These are phyloP conservation scores for Chlamydomonas sp. DNA, from an alignment of 139 green algal species.

Conservation along the genomic window DNA sequence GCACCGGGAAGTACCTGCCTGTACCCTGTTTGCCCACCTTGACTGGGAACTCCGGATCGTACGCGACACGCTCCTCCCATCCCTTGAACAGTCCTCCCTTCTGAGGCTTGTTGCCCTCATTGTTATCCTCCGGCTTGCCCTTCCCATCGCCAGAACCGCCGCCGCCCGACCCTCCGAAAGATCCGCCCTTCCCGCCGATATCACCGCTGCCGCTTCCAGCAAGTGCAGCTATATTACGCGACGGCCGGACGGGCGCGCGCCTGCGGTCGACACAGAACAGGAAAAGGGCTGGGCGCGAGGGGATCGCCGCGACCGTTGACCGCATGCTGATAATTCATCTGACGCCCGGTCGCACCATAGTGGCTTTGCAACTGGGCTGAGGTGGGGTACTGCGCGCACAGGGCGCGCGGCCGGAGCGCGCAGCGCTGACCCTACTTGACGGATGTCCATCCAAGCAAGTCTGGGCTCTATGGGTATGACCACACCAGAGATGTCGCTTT, in stretches of 20 bases:
- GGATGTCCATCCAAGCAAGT: no score
- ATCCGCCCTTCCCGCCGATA: slow-evolving; percentile 9
- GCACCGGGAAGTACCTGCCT: no score
- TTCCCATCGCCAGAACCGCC: slow-evolving; percentile 30
- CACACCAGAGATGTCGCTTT: no score
- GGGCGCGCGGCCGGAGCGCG: no score
- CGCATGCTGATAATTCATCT: no score
- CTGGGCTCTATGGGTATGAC: no score
- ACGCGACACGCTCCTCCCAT: slow-evolving; percentile 89
- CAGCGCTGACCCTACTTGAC: no score
- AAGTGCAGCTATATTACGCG: not conserved
- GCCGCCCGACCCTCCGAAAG: slow-evolving; percentile 15
- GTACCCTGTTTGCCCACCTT: slow-evolving; percentile 75
- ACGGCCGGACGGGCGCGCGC: not conserved
- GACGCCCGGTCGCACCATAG: no score
- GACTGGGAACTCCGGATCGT: slow-evolving; percentile 90
- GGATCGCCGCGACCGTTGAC: no score
- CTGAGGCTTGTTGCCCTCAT: slow-evolving; percentile 34
- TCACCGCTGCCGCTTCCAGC: slow-evolving; percentile 6
- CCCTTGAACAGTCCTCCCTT: slow-evolving; percentile 70
- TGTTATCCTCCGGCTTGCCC: slow-evolving; percentile 10
- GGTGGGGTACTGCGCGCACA: no score
- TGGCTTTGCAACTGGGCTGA: no score
- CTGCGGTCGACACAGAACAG: not conserved
- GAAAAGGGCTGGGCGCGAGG: not conserved